Conservation (phyloP, 306 rosid genomes). For the Pterocarpus macrocarpus region DNA sequence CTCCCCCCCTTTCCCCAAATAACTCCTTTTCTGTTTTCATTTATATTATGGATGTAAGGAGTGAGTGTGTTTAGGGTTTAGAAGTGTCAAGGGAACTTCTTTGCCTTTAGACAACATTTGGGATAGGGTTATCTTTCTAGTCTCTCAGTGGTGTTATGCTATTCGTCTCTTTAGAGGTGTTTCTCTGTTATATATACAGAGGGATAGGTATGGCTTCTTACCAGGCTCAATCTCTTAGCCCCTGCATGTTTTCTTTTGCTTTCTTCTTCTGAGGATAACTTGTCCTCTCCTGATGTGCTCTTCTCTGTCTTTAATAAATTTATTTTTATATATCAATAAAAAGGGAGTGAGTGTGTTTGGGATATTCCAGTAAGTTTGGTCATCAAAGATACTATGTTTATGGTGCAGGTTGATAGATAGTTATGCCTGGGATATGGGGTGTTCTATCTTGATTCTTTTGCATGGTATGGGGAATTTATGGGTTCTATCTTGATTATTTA, state of each 20-base stretch:
- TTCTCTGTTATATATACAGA: background rate
- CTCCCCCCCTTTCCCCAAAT: background rate
- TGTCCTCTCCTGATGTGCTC: background rate
- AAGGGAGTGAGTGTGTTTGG: constrained; percentile 6
- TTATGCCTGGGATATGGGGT: background rate
- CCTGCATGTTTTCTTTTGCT: background rate
- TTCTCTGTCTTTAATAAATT: background rate
- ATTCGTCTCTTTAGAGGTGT: background rate
- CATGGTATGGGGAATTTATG: constrained; percentile 3
- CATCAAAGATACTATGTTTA: constrained; percentile 21
- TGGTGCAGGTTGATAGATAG: constrained; percentile 28
- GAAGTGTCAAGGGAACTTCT: background rate
- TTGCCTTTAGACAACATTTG: background rate
- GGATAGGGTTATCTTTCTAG: background rate
- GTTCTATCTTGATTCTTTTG: background rate
- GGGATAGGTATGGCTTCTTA: background rate
- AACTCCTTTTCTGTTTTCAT: constrained; percentile 37
- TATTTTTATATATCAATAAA: background rate
- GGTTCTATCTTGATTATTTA: background rate
- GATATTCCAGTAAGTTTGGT: constrained; percentile 4
- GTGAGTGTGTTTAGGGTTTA: background rate
- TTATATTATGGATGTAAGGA: constrained; percentile 9
- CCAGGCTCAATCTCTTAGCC: background rate
- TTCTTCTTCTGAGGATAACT: background rate
- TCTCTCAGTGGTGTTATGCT: background rate